phyloP scores from a whole-genome alignment of 176 grass and related monocot genomes.

The Secale cereale region DNA sequence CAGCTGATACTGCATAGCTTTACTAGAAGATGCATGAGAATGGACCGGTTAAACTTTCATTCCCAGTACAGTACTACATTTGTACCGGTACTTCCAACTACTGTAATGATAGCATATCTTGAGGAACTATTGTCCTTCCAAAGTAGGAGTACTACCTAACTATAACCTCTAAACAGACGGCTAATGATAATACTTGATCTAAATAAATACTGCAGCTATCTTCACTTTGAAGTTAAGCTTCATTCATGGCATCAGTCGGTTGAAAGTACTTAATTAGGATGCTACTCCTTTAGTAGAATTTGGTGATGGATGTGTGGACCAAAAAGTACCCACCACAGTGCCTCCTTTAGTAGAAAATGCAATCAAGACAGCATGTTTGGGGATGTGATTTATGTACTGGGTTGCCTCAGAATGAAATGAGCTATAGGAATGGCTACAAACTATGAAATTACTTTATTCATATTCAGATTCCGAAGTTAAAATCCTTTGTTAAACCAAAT shows the following conservation, averaged over 20 bases:
- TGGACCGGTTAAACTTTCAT: background rate
- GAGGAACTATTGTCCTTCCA: background rate
- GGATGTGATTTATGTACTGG: background rate
- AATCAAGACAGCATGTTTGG: background rate
- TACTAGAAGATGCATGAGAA: background rate
- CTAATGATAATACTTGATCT: background rate
- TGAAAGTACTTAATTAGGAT: background rate
- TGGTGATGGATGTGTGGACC: background rate
- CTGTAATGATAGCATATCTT: background rate
- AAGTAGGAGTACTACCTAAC: constrained; percentile 20
- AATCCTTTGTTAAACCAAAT: background rate
- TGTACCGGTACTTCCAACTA: background rate
- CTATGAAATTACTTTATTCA: background rate
- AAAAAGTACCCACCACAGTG: background rate
- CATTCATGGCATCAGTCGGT: background rate
- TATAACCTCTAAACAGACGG: background rate
- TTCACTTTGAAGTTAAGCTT: constrained; percentile 29
- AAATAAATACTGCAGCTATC: constrained; percentile 7
- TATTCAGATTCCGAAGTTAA: background rate
- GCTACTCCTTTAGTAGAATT: background rate
- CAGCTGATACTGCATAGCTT: background rate
- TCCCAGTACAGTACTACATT: background rate
- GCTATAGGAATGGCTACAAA: background rate
- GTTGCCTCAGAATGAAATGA: background rate
- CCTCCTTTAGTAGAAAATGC: background rate